Evolutionary conservation across 352 stramenopile genomes (phyloP).

Genomic region (Pythium brachiatum): DNA sequence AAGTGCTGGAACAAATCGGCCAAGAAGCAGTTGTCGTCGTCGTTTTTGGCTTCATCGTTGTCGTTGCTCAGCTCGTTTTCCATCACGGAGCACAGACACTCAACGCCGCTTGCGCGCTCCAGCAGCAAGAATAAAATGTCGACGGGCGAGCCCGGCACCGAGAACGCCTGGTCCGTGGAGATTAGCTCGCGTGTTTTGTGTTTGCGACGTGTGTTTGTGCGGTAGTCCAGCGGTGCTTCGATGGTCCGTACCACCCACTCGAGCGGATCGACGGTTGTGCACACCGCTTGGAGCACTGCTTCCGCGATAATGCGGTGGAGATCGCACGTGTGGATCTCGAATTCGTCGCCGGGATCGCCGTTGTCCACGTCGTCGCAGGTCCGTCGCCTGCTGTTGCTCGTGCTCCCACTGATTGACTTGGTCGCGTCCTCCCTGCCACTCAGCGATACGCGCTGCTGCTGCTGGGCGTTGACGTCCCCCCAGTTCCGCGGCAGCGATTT

Average conservation of each 20-base stretch:
- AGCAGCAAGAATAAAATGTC: conserved; percentile 65
- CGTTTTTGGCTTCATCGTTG: conserved; percentile 22
- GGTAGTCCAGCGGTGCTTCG: conserved; percentile 35
- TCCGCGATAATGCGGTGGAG: conserved; percentile 41
- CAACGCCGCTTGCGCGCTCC: conserved; percentile 43
- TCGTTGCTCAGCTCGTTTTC: conserved; percentile 23
- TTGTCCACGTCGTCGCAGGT: background rate
- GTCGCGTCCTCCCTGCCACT: conserved; percentile 20
- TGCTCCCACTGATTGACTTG: background rate
- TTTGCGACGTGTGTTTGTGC: background rate
- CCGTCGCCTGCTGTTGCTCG: background rate
- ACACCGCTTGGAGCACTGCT: conserved; percentile 37
- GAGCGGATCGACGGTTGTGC: conserved; percentile 52
- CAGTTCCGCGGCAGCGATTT: conserved; percentile 64
- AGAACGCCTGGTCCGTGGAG: conserved; percentile 40
- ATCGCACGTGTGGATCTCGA: conserved; percentile 30
- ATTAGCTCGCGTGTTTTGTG: conserved; percentile 9
- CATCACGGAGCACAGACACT: conserved; percentile 29
- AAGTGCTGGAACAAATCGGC: conserved; percentile 52
- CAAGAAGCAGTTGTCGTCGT: conserved; percentile 37
- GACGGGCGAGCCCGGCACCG: conserved; percentile 45
- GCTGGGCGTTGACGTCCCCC: conserved; percentile 43
- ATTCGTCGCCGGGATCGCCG: conserved; percentile 13
- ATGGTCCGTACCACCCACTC: conserved; percentile 47
- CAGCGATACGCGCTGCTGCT: conserved; percentile 18